Evolutionary conservation across 176 grass and related monocot species (phyloP).

Genomic region (Musa itinerans): DNA sequence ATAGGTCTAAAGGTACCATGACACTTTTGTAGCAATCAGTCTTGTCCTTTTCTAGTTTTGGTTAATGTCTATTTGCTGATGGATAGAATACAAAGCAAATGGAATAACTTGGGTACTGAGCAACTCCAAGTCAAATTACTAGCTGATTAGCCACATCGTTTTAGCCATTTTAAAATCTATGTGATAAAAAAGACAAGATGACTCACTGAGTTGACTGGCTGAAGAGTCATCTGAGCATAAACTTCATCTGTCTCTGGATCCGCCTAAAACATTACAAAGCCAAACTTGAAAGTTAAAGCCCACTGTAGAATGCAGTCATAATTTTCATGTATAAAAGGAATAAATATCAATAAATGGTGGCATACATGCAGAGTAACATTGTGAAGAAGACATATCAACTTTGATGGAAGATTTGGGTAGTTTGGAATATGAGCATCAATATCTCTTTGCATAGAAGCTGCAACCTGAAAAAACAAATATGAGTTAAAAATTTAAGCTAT

Average conservation of each 20-base stretch:
- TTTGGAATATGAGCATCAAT: slow-evolving; percentile 81
- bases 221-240: slow-evolving; percentile 99
- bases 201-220: slow-evolving; percentile 90
- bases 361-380: slow-evolving; percentile 93
- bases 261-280: slow-evolving; percentile 42
- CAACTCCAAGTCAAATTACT: neutral
- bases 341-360: neutral
- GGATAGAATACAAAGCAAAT: neutral
- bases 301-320: neutral
- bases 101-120: neutral
- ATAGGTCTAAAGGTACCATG: too few species aligned
- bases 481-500: neutral
- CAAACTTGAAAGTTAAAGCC: slow-evolving; percentile 3
- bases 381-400: slow-evolving; percentile 96
- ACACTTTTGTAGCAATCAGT: too few species aligned
- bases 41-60: neutral
- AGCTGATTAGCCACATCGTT: neutral
- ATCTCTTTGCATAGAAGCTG: slow-evolving; percentile 99
- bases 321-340: neutral
- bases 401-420: slow-evolving; percentile 86
- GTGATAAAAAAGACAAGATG: slow-evolving; percentile 13
- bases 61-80: neutral
- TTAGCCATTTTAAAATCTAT: neutral
- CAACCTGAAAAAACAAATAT: slow-evolving; percentile 47
- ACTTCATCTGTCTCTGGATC: slow-evolving; percentile 96